Percentiles rank a stretch among this genome's conserved stretches.
Evolutionary conservation across 2,329 filamentous ascomycete species (phyloP).

Genomic region (Pyrenochaeta sp.): DNA sequence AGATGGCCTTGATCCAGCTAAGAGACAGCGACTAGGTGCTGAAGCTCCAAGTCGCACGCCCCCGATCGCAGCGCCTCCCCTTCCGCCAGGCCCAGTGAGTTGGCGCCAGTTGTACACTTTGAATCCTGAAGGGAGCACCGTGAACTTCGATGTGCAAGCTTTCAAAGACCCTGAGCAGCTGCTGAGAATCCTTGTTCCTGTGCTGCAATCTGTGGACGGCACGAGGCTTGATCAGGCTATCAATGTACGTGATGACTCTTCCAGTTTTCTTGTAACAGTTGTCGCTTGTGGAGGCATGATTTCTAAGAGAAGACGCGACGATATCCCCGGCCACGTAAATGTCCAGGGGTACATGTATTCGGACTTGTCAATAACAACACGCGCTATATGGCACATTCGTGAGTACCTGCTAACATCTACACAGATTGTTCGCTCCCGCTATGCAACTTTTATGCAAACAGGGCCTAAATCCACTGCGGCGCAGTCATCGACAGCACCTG

Average conservation of each 20-base stretch:
- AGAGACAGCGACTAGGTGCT: constrained; percentile 76
- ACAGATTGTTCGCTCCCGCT: constrained; percentile 54
- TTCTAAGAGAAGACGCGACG: neutral
- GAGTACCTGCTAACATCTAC: constrained; percentile 22
- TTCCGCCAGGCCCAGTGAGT: constrained; percentile 78
- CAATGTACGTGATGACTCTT: constrained; percentile 62
- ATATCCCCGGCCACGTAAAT: neutral
- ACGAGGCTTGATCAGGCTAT: constrained; percentile 76
- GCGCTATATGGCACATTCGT: neutral
- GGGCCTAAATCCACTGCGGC: constrained; percentile 37
- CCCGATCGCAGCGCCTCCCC: constrained; percentile 66
- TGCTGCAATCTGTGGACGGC: constrained; percentile 76
- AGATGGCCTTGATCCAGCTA: constrained; percentile 77
- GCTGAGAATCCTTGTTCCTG: constrained; percentile 80
- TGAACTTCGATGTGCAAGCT: constrained; percentile 81
- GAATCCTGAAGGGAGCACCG: constrained; percentile 76
- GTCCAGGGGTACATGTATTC: neutral
- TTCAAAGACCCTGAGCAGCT: constrained; percentile 76
- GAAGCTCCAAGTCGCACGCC: constrained; percentile 54
- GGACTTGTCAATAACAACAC: neutral
- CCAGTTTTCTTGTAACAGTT: neutral
- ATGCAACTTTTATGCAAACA: constrained; percentile 48
- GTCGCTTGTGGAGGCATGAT: neutral
- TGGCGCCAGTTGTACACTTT: constrained; percentile 88
- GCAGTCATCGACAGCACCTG: constrained; percentile 39